phyloP scores from a whole-genome alignment of 345 rosid species.

The Isatis tinctoria region DNA sequence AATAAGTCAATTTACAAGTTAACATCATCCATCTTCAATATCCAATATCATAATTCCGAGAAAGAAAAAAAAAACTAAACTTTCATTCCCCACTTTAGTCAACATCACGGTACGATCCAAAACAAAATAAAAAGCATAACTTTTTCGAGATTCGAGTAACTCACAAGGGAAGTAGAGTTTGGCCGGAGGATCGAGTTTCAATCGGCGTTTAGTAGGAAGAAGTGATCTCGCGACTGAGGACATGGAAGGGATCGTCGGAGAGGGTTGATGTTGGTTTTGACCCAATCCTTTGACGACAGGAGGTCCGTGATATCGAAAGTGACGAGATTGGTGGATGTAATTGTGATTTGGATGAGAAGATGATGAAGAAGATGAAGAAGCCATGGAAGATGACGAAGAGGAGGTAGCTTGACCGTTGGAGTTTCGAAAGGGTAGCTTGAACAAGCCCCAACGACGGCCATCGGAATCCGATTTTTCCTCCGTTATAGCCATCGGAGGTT shows the following conservation, averaged over 20 bases:
- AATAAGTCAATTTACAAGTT: background rate
- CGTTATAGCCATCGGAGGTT: conserved; percentile 53
- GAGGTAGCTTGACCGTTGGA: conserved; percentile 29
- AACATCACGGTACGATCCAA: background rate
- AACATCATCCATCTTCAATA: conserved; percentile 8
- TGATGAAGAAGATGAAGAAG: conserved; percentile 19
- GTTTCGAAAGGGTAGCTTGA: conserved; percentile 66
- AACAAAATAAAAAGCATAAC: background rate
- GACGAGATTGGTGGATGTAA: conserved; percentile 35
- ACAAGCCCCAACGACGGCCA: conserved; percentile 60
- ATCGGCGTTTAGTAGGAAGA: conserved; percentile 66
- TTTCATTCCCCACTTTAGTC: background rate
- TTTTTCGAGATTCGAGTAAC: conserved; percentile 3
- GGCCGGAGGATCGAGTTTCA: conserved; percentile 78
- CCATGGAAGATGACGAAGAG: conserved; percentile 1
- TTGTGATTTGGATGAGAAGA: conserved; percentile 24
- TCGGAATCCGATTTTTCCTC: conserved; percentile 53
- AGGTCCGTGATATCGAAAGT: conserved; percentile 20
- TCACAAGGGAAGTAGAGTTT: conserved; percentile 89
- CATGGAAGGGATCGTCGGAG: conserved; percentile 42
- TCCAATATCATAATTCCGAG: conserved; percentile 1
- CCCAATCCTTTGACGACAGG: conserved; percentile 44
- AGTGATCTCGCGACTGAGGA: conserved; percentile 76
- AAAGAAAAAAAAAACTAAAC: background rate
- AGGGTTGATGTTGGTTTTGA: conserved; percentile 30